Evolutionary conservation across 2,329 filamentous ascomycete species (phyloP), one percentile per base, ranked within the genome.

Genomic region (Chaetomiaceae sp.): DNA sequence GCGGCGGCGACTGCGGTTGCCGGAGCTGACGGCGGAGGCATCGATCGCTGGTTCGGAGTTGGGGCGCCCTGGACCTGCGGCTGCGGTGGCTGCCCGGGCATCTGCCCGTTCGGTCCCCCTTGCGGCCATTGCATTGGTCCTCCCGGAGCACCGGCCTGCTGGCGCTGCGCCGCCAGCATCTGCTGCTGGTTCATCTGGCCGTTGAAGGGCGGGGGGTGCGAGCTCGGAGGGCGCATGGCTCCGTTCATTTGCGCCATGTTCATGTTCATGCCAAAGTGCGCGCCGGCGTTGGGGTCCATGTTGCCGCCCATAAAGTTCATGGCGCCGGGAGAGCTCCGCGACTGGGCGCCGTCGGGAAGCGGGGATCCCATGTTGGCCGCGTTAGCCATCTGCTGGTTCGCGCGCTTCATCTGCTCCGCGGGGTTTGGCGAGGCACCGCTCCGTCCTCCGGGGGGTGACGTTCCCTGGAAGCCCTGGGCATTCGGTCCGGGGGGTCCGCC

Each of bases 401-500:
- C 83, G 47, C 88, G 84, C 76, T 89, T 89, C 79, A 90, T 89
- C 70, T 88, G 85, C 57, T 91, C 88, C 40, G 79, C 76, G 20
- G 88, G 86, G 66, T 89, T 91, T 33, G 88, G 88, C 11, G 88
- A 91, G 23, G 87, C 84, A 31, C 84, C 87, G 55, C 80, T 78
- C 65, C 86, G 81, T 59, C 77, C 83, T 42, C 80, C 84, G 64
- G 85, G 85, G 33, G 83, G 88, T 47, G 84, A 90, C 59, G 86
- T 82, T 59, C 84, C 84, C 48, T 83, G 81, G 74, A 88, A 89
- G 15, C 72, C 71, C 65, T 83, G 82, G 25, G 77, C 80, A 60
- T 84, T 85, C 5, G 81, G 77, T 27, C 80, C 75, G 54, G 76
- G 69, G 54, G 81, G 77, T 34, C 74, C 79, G 40, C 77, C 80